Conservation (phyloP, 2,329 filamentous ascomycete genomes). For the Zymoseptoria crescenta region DNA sequence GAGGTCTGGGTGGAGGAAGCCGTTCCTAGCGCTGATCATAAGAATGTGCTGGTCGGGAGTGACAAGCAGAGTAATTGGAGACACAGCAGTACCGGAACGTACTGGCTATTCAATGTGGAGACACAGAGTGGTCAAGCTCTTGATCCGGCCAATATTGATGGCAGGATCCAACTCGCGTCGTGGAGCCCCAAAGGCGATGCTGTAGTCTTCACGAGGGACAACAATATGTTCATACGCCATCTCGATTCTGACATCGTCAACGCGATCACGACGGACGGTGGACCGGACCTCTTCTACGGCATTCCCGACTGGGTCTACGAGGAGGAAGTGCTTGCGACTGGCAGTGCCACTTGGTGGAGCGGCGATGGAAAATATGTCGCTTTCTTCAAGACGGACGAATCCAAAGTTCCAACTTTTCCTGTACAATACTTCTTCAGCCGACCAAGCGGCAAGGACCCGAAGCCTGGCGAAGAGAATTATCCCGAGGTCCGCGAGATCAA, state of each 20-base stretch:
- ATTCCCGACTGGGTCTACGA: slow-evolving; percentile 97
- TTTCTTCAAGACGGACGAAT: slow-evolving; percentile 90
- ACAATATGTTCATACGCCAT: slow-evolving; percentile 80
- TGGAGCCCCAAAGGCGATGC: slow-evolving; percentile 87
- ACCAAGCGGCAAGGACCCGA: slow-evolving; percentile 65
- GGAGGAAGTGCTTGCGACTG: slow-evolving; percentile 70
- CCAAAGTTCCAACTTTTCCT: slow-evolving; percentile 80
- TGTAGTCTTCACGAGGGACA: slow-evolving; percentile 79
- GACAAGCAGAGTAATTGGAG: slow-evolving; percentile 71
- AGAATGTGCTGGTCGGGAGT: slow-evolving; percentile 76
- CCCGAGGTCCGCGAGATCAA: slow-evolving; percentile 89
- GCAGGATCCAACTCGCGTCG: slow-evolving; percentile 69
- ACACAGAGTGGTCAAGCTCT: slow-evolving; percentile 70
- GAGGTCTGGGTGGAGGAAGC: slow-evolving; percentile 52
- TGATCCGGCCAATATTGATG: slow-evolving; percentile 58
- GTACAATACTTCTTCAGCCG: slow-evolving; percentile 87
- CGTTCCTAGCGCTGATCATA: slow-evolving; percentile 74
- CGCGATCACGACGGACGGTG: slow-evolving; percentile 79
- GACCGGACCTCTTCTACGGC: slow-evolving; percentile 84
- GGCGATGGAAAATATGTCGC: slow-evolving; percentile 81
- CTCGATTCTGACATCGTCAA: slow-evolving; percentile 52
- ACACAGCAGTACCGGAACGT: slow-evolving; percentile 76
- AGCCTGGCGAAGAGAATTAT: slow-evolving; percentile 72
- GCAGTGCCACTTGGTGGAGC: slow-evolving; percentile 92
- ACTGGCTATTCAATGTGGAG: slow-evolving; percentile 87